Percentiles rank a stretch among this genome's conserved stretches.
Evolutionary conservation across 169 alveolate genomes (phyloP).

Genomic region (Pseudocohnilembus persalinus): DNA sequence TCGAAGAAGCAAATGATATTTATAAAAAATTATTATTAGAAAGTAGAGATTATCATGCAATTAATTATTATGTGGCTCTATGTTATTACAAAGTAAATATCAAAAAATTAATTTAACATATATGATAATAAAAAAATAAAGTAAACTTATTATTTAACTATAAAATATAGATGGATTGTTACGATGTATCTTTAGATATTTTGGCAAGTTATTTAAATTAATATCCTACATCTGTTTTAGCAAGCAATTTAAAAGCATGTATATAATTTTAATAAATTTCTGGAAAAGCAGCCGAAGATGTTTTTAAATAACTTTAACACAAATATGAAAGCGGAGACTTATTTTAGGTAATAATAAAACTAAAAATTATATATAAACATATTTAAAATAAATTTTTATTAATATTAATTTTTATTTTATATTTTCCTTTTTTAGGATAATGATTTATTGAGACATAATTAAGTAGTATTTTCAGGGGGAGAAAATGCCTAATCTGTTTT

Average conservation of each 20-base stretch:
- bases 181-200: conserved; percentile 87
- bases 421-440: conserved; percentile 56
- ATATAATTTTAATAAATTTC: conserved; percentile 85
- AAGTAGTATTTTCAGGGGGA: conserved; percentile 87
- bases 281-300: conserved; percentile 75
- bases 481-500: conserved; percentile 87
- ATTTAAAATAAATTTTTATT: too few species aligned
- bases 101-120: too few species aligned
- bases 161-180: conserved; percentile 67
- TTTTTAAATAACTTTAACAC: conserved; percentile 21
- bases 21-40: conserved; percentile 86
- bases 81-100: conserved; percentile 80
- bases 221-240: conserved; percentile 75
- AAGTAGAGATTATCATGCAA: conserved; percentile 82
- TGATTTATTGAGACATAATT: conserved; percentile 88
- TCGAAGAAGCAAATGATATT: conserved; percentile 90
- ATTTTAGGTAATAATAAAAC: not conserved
- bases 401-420: conserved; percentile 24
- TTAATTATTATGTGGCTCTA: conserved; percentile 88
- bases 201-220: conserved; percentile 67
- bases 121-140: too few species aligned
- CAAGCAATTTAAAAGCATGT: conserved; percentile 88
- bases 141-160: too few species aligned
- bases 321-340: conserved; percentile 42
- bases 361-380: too few species aligned